Evolutionary conservation across 2,329 filamentous ascomycete species (phyloP), one percentile per base, ranked within the genome.

Genomic region (Talaromyces funiculosus): DNA sequence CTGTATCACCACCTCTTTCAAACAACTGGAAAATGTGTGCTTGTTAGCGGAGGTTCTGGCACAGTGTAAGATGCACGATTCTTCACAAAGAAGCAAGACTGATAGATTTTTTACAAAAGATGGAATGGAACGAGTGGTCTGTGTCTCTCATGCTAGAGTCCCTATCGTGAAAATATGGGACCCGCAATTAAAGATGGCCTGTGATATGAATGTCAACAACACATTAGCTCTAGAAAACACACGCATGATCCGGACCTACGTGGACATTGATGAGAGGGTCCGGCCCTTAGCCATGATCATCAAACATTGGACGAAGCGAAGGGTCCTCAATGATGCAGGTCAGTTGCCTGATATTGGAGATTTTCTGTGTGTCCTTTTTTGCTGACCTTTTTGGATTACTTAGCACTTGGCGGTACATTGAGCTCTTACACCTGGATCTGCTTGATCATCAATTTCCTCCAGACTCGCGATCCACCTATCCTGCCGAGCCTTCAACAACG

Each of bases 381-480:
- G 24, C 45, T 59, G 57, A 59, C 35, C 20, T 42, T 18, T 20
- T 31, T 22, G n/a, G 26, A 18, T 53, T 40, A 3, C 7, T 6
- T 71, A 95, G 94, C 90, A 61, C 91, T 92, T 72, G 92, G 94
- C 64, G 92, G 91, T 61, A 99, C 94, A 6, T 82, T 99, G 62
- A 97, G 93, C 75, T 99, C 94, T 18, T 99, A 99, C 72, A 97
- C 94, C 22, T 99, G 94, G 94, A 97, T 97, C 72, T 99, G 94
- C 75, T 86, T 99, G 82, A 96, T 97, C 66, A 89, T 99, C 72
- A 95, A 92, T 67, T 99, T 97, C 71, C 82, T 99, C 26, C 94
- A 99, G 76, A 89, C 91, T 56, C 86, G 92, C 68, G 83, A 88
- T 62, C 90, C 91, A 16, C 90, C 93, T 0, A 85, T 99, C 59